phyloP scores from a whole-genome alignment of 2,329 filamentous ascomycete genomes.

The Coniochaeta sp. region DNA sequence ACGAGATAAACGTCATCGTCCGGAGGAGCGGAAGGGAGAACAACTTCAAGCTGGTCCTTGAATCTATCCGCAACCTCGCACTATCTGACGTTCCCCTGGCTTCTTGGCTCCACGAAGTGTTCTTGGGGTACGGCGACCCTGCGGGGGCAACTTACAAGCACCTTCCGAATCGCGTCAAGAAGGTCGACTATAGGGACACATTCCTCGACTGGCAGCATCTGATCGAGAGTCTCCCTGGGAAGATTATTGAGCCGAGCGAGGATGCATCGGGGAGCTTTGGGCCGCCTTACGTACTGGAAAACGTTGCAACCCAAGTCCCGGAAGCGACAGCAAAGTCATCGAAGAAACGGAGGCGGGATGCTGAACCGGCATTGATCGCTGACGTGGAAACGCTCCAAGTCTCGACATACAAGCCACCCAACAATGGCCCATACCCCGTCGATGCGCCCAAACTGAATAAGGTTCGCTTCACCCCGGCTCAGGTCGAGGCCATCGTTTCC shows the following conservation, averaged over 20 bases:
- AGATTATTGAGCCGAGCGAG: constrained; percentile 72
- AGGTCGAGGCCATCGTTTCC: constrained; percentile 87
- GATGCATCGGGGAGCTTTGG: constrained; percentile 67
- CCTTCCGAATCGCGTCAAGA: constrained; percentile 68
- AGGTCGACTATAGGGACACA: constrained; percentile 86
- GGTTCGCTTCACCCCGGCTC: constrained; percentile 83
- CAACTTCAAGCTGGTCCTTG: constrained; percentile 90
- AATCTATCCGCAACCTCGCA: constrained; percentile 82
- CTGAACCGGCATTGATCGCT: constrained; percentile 56
- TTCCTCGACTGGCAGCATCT: constrained; percentile 95
- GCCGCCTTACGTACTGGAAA: constrained; percentile 81
- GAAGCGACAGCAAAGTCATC: constrained; percentile 51
- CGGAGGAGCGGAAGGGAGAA: constrained; percentile 84
- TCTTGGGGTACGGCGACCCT: constrained; percentile 94
- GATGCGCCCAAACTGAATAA: constrained; percentile 76
- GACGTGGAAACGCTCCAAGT: constrained; percentile 67
- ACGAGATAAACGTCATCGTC: constrained; percentile 76
- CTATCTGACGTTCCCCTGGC: constrained; percentile 81
- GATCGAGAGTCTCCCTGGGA: constrained; percentile 81
- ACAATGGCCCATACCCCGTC: constrained; percentile 81
- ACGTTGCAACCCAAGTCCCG: constrained; percentile 45
- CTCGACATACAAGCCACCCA: constrained; percentile 82
- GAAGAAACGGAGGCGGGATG: constrained; percentile 82
- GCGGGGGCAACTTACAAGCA: constrained; percentile 80
- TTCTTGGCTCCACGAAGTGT: constrained; percentile 91